A percentile compares a stretch with the other conserved stretches of the same genome.
phyloP scores from a whole-genome alignment of 2,329 filamentous ascomycete species.

The Proliferodiscus dingleyae region DNA sequence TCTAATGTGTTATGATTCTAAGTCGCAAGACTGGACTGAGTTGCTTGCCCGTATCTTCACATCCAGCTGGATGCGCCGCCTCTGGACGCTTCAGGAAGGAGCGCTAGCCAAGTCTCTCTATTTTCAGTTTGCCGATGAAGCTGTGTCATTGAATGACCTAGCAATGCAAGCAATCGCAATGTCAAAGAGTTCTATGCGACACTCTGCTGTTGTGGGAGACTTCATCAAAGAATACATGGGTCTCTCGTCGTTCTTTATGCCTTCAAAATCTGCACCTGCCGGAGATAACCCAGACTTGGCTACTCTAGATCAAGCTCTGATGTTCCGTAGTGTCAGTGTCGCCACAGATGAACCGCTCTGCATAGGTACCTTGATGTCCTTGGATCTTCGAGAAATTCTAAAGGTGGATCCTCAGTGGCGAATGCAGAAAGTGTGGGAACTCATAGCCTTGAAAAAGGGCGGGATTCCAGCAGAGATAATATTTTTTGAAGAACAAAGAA shows the following conservation, averaged over 20 bases:
- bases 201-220: background rate
- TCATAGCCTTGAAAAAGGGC: slow-evolving; percentile 12
- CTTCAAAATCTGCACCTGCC: background rate
- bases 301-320: slow-evolving; percentile 25
- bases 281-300: background rate
- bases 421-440: slow-evolving; percentile 26
- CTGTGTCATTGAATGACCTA: slow-evolving; percentile 13
- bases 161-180: background rate
- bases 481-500: slow-evolving; percentile 23
- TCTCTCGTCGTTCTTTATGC: background rate
- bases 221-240: background rate
- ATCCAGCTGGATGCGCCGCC: slow-evolving; percentile 36
- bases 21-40: slow-evolving; percentile 31
- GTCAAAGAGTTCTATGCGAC: background rate
- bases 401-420: slow-evolving; percentile 11
- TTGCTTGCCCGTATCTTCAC: slow-evolving; percentile 30
- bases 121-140: slow-evolving; percentile 33
- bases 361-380: slow-evolving; percentile 28
- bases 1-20: slow-evolving; percentile 13
- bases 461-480: slow-evolving; percentile 22
- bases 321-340: slow-evolving; percentile 30
- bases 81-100: slow-evolving; percentile 40
- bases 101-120: slow-evolving; percentile 30
- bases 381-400: slow-evolving; percentile 21
- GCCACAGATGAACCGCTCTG: slow-evolving; percentile 30